Evolutionary conservation across 371 early-diverging fungal genomes (phyloP), one percentile per base, ranked within the genome.

Genomic region (Syncephalis plumigaleata): DNA sequence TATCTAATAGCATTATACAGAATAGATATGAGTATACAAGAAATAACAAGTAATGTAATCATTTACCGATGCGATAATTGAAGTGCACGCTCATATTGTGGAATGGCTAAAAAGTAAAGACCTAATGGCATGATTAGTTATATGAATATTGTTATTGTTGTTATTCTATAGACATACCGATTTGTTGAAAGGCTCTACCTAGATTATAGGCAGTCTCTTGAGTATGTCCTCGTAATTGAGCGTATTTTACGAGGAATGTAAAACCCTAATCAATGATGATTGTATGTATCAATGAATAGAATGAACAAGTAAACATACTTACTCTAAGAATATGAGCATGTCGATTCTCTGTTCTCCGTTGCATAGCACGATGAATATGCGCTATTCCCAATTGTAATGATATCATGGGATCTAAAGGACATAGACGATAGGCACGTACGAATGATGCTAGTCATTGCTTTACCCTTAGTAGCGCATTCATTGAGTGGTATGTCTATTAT

Each of bases 191-290:
- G 0, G 82, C 79, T 38, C 92, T 69, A 0, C 69, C 96, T 23
- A 83, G 47, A 52, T 95, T 95, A 51, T 81, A 95, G 36, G 77
- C 75, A 3, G 84, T 79, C 55, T 91, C 92, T 59, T 75, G 82
- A 20, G 57, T 60, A 13, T 55, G 47, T 1, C 57, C 60, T 16
- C 64, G 60, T 9, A 79, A 45, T 45, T 73, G 70, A 36, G 60
- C 63, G 54, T 86, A 87, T 45, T 76, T 70, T 48, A 66, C 64
- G 15, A 89, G 42, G 57, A 84, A 83, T 42, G 77, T 55, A 55
- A 84, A 67, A 3, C 72, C 84, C 58, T 77, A 58, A 11, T 55
- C 38, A 44, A 57, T 20, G 7, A n/a, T n/a, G n/a, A n/a, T n/a
- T n/a, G n/a, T 47, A 18, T 20, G 21, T 37, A 3, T 47, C 9